Conservation (phyloP, 2,329 filamentous ascomycete genomes). For the Dactylonectria macrodidyma region DNA sequence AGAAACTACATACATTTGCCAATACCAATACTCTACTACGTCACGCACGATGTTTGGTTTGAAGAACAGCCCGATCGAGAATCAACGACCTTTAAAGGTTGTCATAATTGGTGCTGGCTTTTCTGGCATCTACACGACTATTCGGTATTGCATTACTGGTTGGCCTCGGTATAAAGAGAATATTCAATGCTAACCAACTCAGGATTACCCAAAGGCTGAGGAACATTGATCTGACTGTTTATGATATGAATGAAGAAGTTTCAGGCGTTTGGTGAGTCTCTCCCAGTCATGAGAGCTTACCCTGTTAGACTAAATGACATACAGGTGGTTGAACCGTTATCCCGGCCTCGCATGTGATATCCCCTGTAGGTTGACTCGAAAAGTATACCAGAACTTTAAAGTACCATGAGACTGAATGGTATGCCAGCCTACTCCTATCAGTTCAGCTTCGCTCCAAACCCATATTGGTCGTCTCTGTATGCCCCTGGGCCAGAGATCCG, state of each 20-base stretch:
- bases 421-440: neutral
- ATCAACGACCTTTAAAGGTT: constrained; percentile 26
- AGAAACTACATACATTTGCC: too few relatives aligned
- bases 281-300: too few relatives aligned
- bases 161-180: too few relatives aligned
- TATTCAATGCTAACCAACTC: too few relatives aligned
- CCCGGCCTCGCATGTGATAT: constrained; percentile 33
- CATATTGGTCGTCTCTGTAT: constrained; percentile 6
- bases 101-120: constrained; percentile 31
- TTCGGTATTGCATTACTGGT: constrained; percentile 12
- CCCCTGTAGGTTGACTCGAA: constrained; percentile 16
- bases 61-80: constrained; percentile 29
- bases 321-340: constrained; percentile 32
- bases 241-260: constrained; percentile 24
- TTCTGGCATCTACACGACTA: constrained; percentile 30
- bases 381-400: too few relatives aligned
- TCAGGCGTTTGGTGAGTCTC: constrained; percentile 26
- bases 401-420: too few relatives aligned
- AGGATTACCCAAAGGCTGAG: constrained; percentile 25
- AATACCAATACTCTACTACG: too few relatives aligned
- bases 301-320: neutral
- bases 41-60: too few relatives aligned
- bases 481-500: constrained; percentile 1
- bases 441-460: constrained; percentile 5
- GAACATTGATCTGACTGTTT: constrained; percentile 27